Conservation (phyloP, 1,284 basidiomycete species). For the Meira nashicola region DNA sequence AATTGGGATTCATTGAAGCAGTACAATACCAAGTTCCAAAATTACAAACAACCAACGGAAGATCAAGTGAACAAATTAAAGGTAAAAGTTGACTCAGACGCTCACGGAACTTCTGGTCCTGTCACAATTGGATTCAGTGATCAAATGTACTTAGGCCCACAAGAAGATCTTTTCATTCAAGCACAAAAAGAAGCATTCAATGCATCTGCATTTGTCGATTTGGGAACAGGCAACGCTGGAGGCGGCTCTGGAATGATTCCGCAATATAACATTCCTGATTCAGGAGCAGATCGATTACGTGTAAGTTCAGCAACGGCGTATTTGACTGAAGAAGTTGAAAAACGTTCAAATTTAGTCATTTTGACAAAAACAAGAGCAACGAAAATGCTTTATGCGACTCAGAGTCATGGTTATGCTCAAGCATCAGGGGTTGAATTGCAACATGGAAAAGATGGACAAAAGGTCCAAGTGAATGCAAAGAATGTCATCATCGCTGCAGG, state of each 20-base stretch:
- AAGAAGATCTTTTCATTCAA: conserved; percentile 59
- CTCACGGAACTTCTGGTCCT: conserved; percentile 61
- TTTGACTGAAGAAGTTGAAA: conserved; percentile 48
- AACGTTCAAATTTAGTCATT: conserved; percentile 29
- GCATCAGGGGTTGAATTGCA: background rate
- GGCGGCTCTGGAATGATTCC: conserved; percentile 56
- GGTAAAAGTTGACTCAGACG: conserved; percentile 55
- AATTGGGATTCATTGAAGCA: conserved; percentile 60
- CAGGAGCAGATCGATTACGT: conserved; percentile 52
- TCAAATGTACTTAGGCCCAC: conserved; percentile 61
- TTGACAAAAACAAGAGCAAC: conserved; percentile 30
- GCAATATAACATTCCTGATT: conserved; percentile 48
- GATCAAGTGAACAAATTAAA: conserved; percentile 57
- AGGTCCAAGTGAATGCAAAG: background rate
- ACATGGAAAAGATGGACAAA: background rate
- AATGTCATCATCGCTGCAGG: conserved; percentile 56
- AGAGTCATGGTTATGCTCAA: background rate
- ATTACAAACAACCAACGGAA: conserved; percentile 60
- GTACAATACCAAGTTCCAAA: conserved; percentile 62
- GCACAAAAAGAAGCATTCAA: conserved; percentile 54
- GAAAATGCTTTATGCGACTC: conserved; percentile 19
- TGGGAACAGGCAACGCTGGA: conserved; percentile 62
- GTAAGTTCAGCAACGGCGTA: conserved; percentile 57
- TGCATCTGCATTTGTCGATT: conserved; percentile 49
- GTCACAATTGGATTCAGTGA: conserved; percentile 57